phyloP scores from a whole-genome alignment of 805 yeast species.

The Ogataea polymorpha region DNA sequence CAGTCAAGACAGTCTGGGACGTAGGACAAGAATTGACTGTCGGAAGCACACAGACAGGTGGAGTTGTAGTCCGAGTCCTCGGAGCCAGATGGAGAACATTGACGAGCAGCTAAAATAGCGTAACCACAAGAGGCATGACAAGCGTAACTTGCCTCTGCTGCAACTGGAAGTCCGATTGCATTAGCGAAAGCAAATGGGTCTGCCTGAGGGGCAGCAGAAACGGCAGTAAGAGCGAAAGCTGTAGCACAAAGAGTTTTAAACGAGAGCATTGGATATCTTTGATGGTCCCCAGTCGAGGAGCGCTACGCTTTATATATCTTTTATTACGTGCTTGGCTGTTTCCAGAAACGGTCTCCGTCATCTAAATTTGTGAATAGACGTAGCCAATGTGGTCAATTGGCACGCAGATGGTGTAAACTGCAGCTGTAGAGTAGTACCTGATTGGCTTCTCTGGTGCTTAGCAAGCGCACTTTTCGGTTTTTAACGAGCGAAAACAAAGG shows the following conservation, averaged over 20 bases:
- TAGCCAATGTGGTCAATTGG: not conserved
- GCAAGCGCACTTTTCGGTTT: constrained; percentile 12
- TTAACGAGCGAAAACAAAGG: not conserved
- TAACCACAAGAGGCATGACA: constrained; percentile 38
- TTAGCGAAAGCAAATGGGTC: constrained; percentile 31
- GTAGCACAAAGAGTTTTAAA: constrained; percentile 5
- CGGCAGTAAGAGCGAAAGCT: constrained; percentile 5
- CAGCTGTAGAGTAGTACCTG: not conserved
- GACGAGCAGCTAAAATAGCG: constrained; percentile 31
- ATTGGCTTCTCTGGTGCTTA: not conserved
- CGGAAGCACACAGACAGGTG: constrained; percentile 33
- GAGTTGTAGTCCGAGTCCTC: constrained; percentile 31
- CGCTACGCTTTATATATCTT: not conserved
- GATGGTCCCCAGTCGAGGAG: not conserved
- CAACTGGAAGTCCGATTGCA: constrained; percentile 27
- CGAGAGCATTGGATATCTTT: constrained; percentile 8
- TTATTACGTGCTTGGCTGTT: not conserved
- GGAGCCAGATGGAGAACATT: constrained; percentile 21
- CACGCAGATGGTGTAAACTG: too few relatives aligned
- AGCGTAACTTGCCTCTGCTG: constrained; percentile 31
- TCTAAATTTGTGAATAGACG: not conserved
- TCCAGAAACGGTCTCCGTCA: not conserved
- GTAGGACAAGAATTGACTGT: constrained; percentile 25
- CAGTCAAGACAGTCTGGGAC: constrained; percentile 37
- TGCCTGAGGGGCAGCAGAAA: constrained; percentile 21